Evolutionary conservation across 805 yeast genomes (phyloP).

Genomic region (Lachancea cidri): DNA sequence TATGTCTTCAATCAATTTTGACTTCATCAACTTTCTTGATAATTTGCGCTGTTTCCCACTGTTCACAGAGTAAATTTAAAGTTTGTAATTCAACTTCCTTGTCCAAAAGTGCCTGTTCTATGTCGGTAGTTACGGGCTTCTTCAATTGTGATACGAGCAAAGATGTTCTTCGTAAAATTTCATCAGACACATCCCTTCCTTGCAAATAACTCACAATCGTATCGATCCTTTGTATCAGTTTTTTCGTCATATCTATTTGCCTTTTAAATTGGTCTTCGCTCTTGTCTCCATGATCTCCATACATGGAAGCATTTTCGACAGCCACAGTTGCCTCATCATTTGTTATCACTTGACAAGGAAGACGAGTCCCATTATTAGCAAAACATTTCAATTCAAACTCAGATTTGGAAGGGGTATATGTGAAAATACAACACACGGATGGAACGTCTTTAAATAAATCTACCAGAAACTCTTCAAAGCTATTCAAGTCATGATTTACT

Average conservation of each 20-base stretch:
- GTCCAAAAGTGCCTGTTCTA: slow-evolving; percentile 20
- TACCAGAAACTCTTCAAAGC: background rate
- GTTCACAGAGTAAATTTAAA: slow-evolving; percentile 23
- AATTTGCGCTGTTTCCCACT: slow-evolving; percentile 21
- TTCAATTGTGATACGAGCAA: slow-evolving; percentile 18
- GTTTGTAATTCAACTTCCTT: slow-evolving; percentile 24
- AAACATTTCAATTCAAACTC: slow-evolving; percentile 2
- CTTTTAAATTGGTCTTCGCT: background rate
- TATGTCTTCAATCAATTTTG: background rate
- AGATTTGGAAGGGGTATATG: background rate
- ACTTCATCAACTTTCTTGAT: background rate
- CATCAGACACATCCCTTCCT: slow-evolving; percentile 10
- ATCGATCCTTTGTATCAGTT: slow-evolving; percentile 15
- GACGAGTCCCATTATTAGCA: background rate
- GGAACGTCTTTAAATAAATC: background rate
- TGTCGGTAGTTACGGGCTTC: slow-evolving; percentile 21
- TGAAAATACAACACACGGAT: slow-evolving; percentile 1
- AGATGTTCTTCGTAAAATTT: slow-evolving; percentile 18
- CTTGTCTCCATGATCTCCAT: background rate
- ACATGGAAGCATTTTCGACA: background rate
- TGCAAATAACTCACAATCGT: slow-evolving; percentile 19
- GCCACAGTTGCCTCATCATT: slow-evolving; percentile 1
- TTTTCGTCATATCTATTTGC: slow-evolving; percentile 4
- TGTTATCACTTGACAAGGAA: slow-evolving; percentile 1
- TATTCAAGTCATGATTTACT: background rate